Conservation (phyloP, 768 basidiomycete species). For the Trametes meyenii region DNA sequence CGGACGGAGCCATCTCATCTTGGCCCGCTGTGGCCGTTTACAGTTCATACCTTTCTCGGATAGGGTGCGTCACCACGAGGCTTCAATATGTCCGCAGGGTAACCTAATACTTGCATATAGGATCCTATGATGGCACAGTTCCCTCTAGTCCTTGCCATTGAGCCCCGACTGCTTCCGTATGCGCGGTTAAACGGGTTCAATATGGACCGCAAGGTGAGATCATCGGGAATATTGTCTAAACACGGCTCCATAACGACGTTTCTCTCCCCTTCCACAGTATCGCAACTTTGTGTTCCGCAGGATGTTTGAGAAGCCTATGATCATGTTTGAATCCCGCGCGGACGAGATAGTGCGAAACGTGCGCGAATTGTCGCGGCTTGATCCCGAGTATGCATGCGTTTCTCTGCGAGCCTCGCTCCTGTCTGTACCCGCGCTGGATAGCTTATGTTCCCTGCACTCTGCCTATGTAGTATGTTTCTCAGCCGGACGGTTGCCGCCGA, state of each 20-base stretch:
- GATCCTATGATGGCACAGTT: slow-evolving; percentile 80
- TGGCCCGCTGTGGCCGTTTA: slow-evolving; percentile 1
- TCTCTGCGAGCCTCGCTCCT: slow-evolving; percentile 8
- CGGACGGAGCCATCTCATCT: slow-evolving; percentile 1
- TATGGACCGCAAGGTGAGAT: slow-evolving; percentile 72
- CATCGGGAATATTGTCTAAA: slow-evolving; percentile 3
- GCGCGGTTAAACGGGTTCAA: slow-evolving; percentile 74
- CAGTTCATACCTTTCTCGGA: slow-evolving; percentile 80
- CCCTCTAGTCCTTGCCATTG: slow-evolving; percentile 75
- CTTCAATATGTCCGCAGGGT: background rate
- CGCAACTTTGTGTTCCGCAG: slow-evolving; percentile 87
- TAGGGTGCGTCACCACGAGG: slow-evolving; percentile 48
- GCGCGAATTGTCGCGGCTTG: slow-evolving; percentile 69
- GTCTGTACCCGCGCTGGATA: background rate
- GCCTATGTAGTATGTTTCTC: slow-evolving; percentile 69
- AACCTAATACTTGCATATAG: slow-evolving; percentile 37
- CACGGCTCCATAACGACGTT: slow-evolving; percentile 7
- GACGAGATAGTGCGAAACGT: slow-evolving; percentile 73
- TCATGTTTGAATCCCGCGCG: slow-evolving; percentile 52
- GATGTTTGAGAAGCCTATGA: slow-evolving; percentile 70
- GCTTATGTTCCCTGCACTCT: slow-evolving; percentile 14
- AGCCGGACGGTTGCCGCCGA: slow-evolving; percentile 84
- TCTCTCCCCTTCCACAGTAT: slow-evolving; percentile 47
- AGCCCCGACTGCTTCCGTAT: slow-evolving; percentile 71
- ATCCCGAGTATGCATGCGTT: slow-evolving; percentile 54